Percentiles rank a stretch among this genome's conserved stretches.
phyloP scores from a whole-genome alignment of 768 basidiomycete genomes.

The Agaricus bisporus region DNA sequence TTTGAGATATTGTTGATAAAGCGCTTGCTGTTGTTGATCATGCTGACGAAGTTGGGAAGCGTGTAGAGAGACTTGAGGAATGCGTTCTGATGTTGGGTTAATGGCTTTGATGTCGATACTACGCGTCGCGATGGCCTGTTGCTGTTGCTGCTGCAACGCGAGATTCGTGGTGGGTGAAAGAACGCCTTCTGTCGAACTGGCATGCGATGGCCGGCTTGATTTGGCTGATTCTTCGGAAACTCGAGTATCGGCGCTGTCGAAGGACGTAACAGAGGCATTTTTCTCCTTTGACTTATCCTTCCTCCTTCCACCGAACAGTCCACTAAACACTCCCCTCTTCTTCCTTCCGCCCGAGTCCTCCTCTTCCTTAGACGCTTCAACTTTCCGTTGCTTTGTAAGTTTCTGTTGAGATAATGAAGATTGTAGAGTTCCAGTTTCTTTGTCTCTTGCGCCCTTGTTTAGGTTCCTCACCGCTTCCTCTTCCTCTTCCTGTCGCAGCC shows the following conservation, averaged over 20 bases:
- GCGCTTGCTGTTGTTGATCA: conserved; percentile 82
- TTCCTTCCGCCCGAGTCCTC: conserved; percentile 44
- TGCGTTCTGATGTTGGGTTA: conserved; percentile 18
- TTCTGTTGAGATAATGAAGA: conserved; percentile 19
- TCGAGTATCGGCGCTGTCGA: conserved; percentile 43
- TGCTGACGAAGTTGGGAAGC: conserved; percentile 75
- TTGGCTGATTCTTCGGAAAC: conserved; percentile 61
- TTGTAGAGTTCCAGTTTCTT: conserved; percentile 34
- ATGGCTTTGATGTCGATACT: conserved; percentile 23
- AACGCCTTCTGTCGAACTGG: conserved; percentile 22
- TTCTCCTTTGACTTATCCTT: conserved; percentile 64
- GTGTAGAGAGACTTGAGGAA: conserved; percentile 50
- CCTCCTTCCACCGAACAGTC: conserved; percentile 72
- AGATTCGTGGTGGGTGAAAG: conserved; percentile 47
- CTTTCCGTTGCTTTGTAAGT: neutral
- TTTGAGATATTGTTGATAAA: conserved; percentile 87
- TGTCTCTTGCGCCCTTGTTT: conserved; percentile 43
- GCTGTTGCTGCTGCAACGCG: conserved; percentile 58
- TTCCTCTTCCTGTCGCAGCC: conserved; percentile 39
- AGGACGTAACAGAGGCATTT: conserved; percentile 36
- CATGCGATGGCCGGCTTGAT: conserved; percentile 36
- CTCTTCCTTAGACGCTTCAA: conserved; percentile 13
- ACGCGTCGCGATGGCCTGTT: conserved; percentile 25
- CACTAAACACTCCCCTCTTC: conserved; percentile 64
- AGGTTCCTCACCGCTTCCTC: conserved; percentile 30